Evolutionary conservation across 1,284 basidiomycete species (phyloP), one percentile per base, ranked within the genome.

Genomic region (Ustilago tritici): DNA sequence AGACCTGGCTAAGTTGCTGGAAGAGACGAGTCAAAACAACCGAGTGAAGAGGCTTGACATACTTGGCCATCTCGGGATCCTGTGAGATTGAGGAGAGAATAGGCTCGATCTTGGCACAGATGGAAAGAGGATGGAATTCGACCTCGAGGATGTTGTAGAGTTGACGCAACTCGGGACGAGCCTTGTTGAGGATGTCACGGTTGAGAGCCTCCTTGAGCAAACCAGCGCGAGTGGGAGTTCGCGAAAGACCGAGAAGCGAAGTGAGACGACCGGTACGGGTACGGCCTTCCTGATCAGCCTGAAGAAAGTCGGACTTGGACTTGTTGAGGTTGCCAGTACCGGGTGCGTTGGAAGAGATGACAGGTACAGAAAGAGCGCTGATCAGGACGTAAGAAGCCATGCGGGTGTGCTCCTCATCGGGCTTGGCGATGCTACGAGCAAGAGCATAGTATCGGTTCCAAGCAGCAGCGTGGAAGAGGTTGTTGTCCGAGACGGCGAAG

Each of bases 381-480:
- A 99, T 91, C 64, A 99, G 91, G 9, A 98, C 96, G 86, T 95
- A 94, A 1, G 93, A 94, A 0, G 95, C 94, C 59, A 98, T 90
- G 76, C 92, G 90, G 65, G 91, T 89, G 83, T 93, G 88, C 86
- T 96, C 94, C 73, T 93, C 92, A 47, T 92, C 91, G 6, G 85
- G 81, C 70, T 87, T 84, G 63, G 79, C 78, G 47, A 68, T 70
- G 64, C 69, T 65, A 46, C 81, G 78, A 38, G 83, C 83, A 4
- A 86, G 77, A 36, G 82, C 80, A 79, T 87, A 87, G 87, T 95
- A 98, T 65, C 93, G 90, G 66, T 93, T 92, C 94, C 95, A 98
- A 0, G 97, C 95, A 23, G 96, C 95, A 65, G 97, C 96, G 86
- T 99, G 96, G 88, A 96, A 99, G 46, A 99, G 89, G 15, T 93